Evolutionary conservation across 1,284 basidiomycete genomes (phyloP), one percentile per base, ranked within the genome.

Genomic region (Microbotryum scabiosae): DNA sequence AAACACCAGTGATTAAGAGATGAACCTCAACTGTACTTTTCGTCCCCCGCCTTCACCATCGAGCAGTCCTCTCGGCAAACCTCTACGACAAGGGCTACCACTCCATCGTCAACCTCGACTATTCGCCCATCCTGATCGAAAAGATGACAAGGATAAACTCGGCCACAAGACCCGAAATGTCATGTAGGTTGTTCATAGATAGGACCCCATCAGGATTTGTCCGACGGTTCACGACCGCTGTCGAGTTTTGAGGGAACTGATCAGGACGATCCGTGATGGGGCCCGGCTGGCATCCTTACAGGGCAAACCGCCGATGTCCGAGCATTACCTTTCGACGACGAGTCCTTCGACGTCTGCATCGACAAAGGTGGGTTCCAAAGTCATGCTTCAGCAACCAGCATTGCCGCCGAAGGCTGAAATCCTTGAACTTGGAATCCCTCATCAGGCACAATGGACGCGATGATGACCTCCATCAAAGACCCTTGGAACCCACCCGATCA

Each of bases 41-140:
- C 46, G 18, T n/a, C 21, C 48, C 64, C 16, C n/a, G 14, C 47
- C 36, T 21, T 30, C 21, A 21, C 36, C 30, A 9, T 30, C 30
- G 30, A 30, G 4, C 41, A 66, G 56, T 57, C 4, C 60, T 61
- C 9, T 52, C 56, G 5, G 44, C 59, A 30, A 56, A 58, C 8
- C 89, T 94, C 87, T 94, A 89, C 77, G 87, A 90, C 66, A 87
- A 89, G 68, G 90, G 89, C 0, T 94, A 88, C 74, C 82, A 78
- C 63, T 84, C 87, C 66, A 87, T 96, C 61, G 82, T 87, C 67
- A 94, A 93, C 71, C 78, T 85, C 25, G 91, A 94, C 72, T 93
- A 91, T 75, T 93, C 90, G 1, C 73, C 79, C 4, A 79, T 88
- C 10, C 79, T 92, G 47, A 87, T 96, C 56, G 81, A 88, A 60